Percentiles rank a stretch among this genome's conserved stretches.
phyloP scores from a whole-genome alignment of 2,329 filamentous ascomycete species.

The Thermothelomyces thermophilus region DNA sequence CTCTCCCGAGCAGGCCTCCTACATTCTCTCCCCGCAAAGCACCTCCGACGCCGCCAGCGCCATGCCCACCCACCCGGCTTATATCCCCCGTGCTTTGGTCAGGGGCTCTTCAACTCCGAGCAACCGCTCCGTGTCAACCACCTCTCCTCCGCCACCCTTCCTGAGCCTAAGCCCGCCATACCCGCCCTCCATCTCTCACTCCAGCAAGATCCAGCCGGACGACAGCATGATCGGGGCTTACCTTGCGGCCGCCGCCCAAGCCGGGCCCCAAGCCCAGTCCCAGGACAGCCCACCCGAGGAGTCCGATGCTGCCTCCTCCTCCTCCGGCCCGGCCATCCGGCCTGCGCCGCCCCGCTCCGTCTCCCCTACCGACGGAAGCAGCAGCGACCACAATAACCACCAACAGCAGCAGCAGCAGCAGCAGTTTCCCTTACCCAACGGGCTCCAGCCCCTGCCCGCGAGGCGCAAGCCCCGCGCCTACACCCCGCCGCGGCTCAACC shows the following conservation, averaged over 20 bases:
- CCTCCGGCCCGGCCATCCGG: background rate
- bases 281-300: background rate
- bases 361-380: conserved; percentile 1
- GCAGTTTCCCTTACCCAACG: background rate
- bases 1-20: conserved; percentile 16
- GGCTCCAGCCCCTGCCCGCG: background rate
- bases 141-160: conserved; percentile 8
- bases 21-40: conserved; percentile 15
- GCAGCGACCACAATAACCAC: background rate
- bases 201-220: conserved; percentile 15
- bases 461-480: conserved; percentile 8
- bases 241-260: background rate
- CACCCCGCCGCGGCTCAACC: conserved; percentile 9
- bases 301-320: conserved; percentile 6
- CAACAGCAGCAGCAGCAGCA: background rate
- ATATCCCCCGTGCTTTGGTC: conserved; percentile 35
- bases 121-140: conserved; percentile 11
- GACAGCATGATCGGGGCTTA: conserved; percentile 19
- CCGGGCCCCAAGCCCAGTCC: background rate
- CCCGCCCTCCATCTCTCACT: background rate
- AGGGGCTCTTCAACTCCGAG: conserved; percentile 16
- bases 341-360: background rate
- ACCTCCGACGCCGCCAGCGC: conserved; percentile 24
- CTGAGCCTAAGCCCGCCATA: conserved; percentile 5
- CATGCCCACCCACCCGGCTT: conserved; percentile 44